Conservation (phyloP, 2,329 filamentous ascomycete species). For the Claviceps capensis region DNA sequence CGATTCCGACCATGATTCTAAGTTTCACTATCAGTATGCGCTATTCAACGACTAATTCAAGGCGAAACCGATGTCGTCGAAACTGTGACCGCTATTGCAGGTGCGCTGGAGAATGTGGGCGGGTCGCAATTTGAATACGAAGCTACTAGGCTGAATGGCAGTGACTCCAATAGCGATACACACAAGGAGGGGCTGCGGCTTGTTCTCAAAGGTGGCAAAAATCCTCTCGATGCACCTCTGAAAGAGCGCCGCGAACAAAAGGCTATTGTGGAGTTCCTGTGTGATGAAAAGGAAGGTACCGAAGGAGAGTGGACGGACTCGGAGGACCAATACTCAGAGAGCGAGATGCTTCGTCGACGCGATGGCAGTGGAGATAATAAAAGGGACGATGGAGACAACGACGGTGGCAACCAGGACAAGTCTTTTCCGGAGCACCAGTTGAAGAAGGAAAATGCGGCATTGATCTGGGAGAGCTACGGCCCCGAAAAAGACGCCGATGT, state of each 20-base stretch:
- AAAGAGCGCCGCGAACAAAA: constrained; percentile 47
- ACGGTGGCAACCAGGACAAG: constrained; percentile 22
- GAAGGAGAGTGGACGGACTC: constrained; percentile 52
- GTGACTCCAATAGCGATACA: constrained; percentile 48
- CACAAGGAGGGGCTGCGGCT: constrained; percentile 60
- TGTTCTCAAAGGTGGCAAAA: constrained; percentile 48
- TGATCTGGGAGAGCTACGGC: constrained; percentile 66
- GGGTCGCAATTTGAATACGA: constrained; percentile 50
- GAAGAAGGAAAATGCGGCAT: constrained; percentile 42
- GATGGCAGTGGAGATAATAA: constrained; percentile 12
- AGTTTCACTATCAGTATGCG: constrained; percentile 50
- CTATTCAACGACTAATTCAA: constrained; percentile 46
- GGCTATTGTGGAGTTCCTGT: constrained; percentile 75
- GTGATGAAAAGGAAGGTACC: constrained; percentile 58
- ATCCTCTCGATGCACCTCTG: constrained; percentile 33
- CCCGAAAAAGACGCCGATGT: constrained; percentile 42
- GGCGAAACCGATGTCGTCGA: constrained; percentile 34
- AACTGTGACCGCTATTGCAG: constrained; percentile 59
- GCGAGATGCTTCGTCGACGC: neutral
- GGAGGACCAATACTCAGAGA: constrained; percentile 20
- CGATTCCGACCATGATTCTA: neutral
- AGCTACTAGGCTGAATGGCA: constrained; percentile 50
- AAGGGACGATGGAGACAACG: constrained; percentile 20
- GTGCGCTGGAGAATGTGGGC: constrained; percentile 46
- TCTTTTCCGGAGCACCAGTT: constrained; percentile 36